Conservation (phyloP, 495 filamentous ascomycete genomes). For the Glarea lozoyensis region DNA sequence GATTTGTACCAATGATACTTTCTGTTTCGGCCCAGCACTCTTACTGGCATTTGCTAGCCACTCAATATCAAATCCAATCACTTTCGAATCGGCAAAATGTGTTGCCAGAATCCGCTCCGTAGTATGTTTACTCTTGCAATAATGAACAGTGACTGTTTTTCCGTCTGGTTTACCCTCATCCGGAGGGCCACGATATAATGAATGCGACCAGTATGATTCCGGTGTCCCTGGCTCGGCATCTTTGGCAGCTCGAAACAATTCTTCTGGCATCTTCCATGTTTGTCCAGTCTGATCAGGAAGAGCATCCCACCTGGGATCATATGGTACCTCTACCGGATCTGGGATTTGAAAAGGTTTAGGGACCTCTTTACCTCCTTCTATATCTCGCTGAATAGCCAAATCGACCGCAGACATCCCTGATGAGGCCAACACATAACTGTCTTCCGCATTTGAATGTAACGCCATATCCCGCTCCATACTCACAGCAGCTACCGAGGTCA, state of each 20-base stretch:
- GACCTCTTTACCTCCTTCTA: too few species aligned
- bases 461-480: slow-evolving; percentile 5
- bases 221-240: slow-evolving; percentile 28
- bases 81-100: slow-evolving; percentile 57
- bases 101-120: slow-evolving; percentile 55
- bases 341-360: too few species aligned
- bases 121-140: slow-evolving; percentile 56
- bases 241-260: slow-evolving; percentile 34
- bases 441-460: slow-evolving; percentile 9
- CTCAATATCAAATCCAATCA: slow-evolving; percentile 83
- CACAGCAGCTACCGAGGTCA: slow-evolving; percentile 4
- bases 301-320: slow-evolving; percentile 11
- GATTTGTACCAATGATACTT: slow-evolving; percentile 72
- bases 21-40: slow-evolving; percentile 42
- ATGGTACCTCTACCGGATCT: not conserved
- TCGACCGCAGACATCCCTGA: not conserved
- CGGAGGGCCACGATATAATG: slow-evolving; percentile 45
- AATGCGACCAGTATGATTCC: slow-evolving; percentile 58
- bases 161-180: slow-evolving; percentile 10
- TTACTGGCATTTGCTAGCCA: slow-evolving; percentile 51
- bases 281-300: slow-evolving; percentile 7
- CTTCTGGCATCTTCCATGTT: slow-evolving; percentile 34
- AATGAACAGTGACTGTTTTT: slow-evolving; percentile 45
- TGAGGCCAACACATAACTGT: slow-evolving; percentile 6
- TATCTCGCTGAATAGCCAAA: too few species aligned